Evolutionary conservation across 768 basidiomycete species (phyloP), one percentile per base, ranked within the genome.

Genomic region (Roridomyces roridus): DNA sequence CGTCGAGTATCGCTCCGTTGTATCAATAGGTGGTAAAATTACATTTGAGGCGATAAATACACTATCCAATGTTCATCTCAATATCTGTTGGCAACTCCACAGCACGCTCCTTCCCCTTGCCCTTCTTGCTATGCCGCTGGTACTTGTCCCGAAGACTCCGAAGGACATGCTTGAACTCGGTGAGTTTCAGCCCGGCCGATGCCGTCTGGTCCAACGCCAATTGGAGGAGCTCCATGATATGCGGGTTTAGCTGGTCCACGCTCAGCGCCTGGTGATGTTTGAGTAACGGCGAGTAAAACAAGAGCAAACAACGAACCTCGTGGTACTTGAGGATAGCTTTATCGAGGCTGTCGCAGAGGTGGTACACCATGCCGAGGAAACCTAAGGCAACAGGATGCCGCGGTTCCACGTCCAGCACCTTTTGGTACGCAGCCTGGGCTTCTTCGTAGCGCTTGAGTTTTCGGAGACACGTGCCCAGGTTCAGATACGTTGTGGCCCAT

Each of bases 401-500:
- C n/a, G 94, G 87, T 63, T 98, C 93, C 29, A 98, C 84, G 67
- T 91, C 86, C 18, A 98, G 75, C 1, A 96, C 94, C 50, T 84
- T 85, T 61, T 83, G 80, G 68, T 96, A 98, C 26, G 88, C 82
- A 2, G 67, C 70, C 63, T 85, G 84, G 5, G 97, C 94, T 48
- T 90, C 86, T 28, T 85, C 81, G 46, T 80, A 74, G 51, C 77
- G 76, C 94, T 83, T 85, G 11, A 91, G 77, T 70, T 92, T 93
- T 18, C 96, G 85, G 63, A 84, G 86, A 49, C 91, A 89, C 23
- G 96, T 97, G 11, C 94, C 97, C 17, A 98, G 83, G 68, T 98
- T 99, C 57, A 96, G 77, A 70, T 92, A 94, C 0, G 96, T 97
- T 11, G 88, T 87, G 0, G 88, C 82, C 96, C 96, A 98, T 0